Evolutionary conservation across 1,139 yeast species (phyloP), one percentile per base, ranked within the genome.

Genomic region (Casaregolazyma suthepensis): DNA sequence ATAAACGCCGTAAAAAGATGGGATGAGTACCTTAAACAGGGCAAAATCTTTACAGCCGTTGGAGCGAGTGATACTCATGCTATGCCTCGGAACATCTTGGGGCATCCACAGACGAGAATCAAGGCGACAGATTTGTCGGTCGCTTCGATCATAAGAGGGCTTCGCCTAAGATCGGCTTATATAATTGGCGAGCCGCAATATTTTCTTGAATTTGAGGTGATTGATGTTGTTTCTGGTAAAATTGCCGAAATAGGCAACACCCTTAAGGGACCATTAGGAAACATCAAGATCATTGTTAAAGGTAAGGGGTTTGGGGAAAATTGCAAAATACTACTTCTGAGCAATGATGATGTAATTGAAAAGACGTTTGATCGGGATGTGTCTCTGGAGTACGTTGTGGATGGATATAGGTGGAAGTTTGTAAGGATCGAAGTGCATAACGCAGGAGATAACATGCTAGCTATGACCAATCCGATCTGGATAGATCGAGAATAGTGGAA

Each of bases 61-160:
- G 58, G 59, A 0, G 57, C 52, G 2, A 55, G 58, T 44, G 59
- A 57, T 43, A 43, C 54, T 23, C 59, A 57, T 29, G 19, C 35
- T 17, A 29, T 29, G 37, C 58, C 54, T 20, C 51, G 50, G 9
- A 52, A 55, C 20, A 45, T 23, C 6, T 40, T 57, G 10, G 59
- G 58, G 7, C 45, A 43, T 10, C 58, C 59, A n/a, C 53, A 50
- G 15, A 54, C 57, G 9, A 55, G 52, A 23, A 57, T 57, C n/a
- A 13, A 46, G n/a, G 52, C 57, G 3, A 44, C 45, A 4, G 57
- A 55, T 18, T 44, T 57, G 22, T 40, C 52, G n/a, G 48, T 45
- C 6, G 46, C 46, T 23, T 47, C 58, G n/a, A 26, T 57, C 5
- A 45, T 54, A 19, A 22, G 49, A 22, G 55, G 51, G 5, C 29